Evolutionary conservation across 306 rosid species (phyloP), one percentile per base, ranked within the genome.

Genomic region (Neltuma alba): DNA sequence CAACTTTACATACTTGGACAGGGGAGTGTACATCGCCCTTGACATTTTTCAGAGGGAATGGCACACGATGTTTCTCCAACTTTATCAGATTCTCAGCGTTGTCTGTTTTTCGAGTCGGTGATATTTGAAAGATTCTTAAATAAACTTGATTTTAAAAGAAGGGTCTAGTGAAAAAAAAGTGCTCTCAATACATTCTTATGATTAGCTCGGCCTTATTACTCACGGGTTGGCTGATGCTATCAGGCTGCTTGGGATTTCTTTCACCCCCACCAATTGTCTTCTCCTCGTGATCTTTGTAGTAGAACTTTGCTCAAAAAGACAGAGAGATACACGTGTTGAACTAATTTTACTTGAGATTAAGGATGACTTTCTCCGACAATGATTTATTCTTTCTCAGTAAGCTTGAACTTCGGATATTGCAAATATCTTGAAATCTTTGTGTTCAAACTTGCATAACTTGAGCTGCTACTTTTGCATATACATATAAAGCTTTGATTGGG

Each of bases 71-170:
- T 7, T 79, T 73, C 44, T 79, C 58, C 21, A 38, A 81, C 78
- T 70, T 82, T 76, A 70, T 60, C 38, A 88, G 82, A 88, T 87
- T 63, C 86, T 82, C 52, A 80, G 52, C 28, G 30, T 54, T 42
- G 68, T 38, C 81, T 75, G 87, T 81, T 38, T 44, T 44, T n/a
- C n/a, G 55, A 66, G 73, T 10, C 20, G 69, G 84, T 88, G 48
- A 85, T 86, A 73, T 37, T 12, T 27, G 64, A 66, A 16, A 66
- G 33, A 38, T 66, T 66, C 20, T 66, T 38, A 21, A 3, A 21
- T 66, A n/a, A 42, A 31, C 8, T 30, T 62, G 41, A 25, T 15
- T 31, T 62, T 5, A 52, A 45, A 42, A 42, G 12, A 14, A 45
- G 2, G 27, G 58, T 52, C 25, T 52, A 9, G 4, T 52, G 20